phyloP scores from a whole-genome alignment of 2,329 filamentous ascomycete genomes.

The Claviceps lovelessii region DNA sequence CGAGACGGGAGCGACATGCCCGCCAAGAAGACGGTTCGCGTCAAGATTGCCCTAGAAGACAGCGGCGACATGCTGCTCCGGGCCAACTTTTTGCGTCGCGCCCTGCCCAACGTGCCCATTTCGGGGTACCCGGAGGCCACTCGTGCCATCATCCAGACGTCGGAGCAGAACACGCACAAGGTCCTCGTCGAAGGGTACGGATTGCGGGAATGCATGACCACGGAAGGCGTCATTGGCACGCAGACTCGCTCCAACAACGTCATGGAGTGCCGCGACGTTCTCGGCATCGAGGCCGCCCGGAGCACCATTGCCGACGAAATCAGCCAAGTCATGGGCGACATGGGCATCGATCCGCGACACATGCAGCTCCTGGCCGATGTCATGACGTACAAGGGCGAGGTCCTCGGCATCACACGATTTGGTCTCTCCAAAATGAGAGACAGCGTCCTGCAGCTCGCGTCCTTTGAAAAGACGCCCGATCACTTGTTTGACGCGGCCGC shows the following conservation, averaged over 20 bases:
- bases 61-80: slow-evolving; percentile 48
- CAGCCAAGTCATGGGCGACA: slow-evolving; percentile 72
- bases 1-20: slow-evolving; percentile 37
- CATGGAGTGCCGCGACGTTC: slow-evolving; percentile 73
- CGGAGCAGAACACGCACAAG: slow-evolving; percentile 50
- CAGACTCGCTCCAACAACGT: slow-evolving; percentile 69
- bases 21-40: slow-evolving; percentile 31
- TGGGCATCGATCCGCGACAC: slow-evolving; percentile 93
- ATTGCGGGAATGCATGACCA: slow-evolving; percentile 78
- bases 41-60: slow-evolving; percentile 29
- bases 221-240: slow-evolving; percentile 73
- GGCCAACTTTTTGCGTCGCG: slow-evolving; percentile 72
- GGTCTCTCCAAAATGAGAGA: slow-evolving; percentile 94
- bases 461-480: slow-evolving; percentile 96
- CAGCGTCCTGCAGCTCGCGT: slow-evolving; percentile 81
- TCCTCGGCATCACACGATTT: slow-evolving; percentile 91
- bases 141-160: slow-evolving; percentile 78
- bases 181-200: slow-evolving; percentile 94
- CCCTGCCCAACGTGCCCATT: slow-evolving; percentile 70
- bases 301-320: slow-evolving; percentile 85
- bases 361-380: slow-evolving; percentile 96
- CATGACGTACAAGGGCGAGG: slow-evolving; percentile 98
- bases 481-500: slow-evolving; percentile 92
- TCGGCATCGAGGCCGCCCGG: slow-evolving; percentile 90
- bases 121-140: slow-evolving; percentile 77